Base-by-base conservation (phyloP, 2,329 filamentous ascomycete species). In the Emergomyces orientalis region DNA sequence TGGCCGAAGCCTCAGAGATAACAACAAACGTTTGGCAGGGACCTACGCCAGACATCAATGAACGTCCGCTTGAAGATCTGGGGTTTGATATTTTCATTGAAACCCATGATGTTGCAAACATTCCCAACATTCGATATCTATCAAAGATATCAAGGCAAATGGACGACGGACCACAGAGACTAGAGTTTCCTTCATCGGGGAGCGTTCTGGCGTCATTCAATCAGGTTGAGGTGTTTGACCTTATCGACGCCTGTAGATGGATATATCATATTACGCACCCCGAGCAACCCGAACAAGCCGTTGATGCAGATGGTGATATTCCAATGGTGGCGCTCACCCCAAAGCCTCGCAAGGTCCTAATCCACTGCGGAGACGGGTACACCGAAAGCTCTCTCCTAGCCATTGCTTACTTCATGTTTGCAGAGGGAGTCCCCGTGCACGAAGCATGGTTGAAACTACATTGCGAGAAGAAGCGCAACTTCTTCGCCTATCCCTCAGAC, bases 281-380 rank as follows among this genome's bases (percentile, higher is more conserved):
- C 8, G 64, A 69, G 67, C 69, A 66, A 71, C 76, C 66, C 69
- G 61, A 43, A 32, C 71, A 75, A 32, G 65, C 71, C 5, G 74
- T 77, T 39, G 79, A 81, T 9, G 80, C 75, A 8, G 84, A 86
- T 67, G 80, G 81, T 2, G 85, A 87, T 67, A 81, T 82, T 61
- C 76, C 78, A 55, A 84, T 88, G 81, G 70, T 73, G 1, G 68
- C 71, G 19, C 39, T 64, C 11, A 64, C 62, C n/a, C 72, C 72
- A 34, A 75, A 76, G 41, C 80, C 85, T 62, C 80, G 86, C 66
- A 91, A 86, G 71, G 85, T 97, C 41, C 83, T 97, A 39, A 89
- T 99, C 49, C 93, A 97, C 75, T 97, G 94, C 74, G 87, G 88
- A 1, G 94, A 99, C 74, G 94, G 94, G 22, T 99, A 99, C 71